phyloP scores from a whole-genome alignment of 2,329 filamentous ascomycete species.

The Aureobasidium sp. region DNA sequence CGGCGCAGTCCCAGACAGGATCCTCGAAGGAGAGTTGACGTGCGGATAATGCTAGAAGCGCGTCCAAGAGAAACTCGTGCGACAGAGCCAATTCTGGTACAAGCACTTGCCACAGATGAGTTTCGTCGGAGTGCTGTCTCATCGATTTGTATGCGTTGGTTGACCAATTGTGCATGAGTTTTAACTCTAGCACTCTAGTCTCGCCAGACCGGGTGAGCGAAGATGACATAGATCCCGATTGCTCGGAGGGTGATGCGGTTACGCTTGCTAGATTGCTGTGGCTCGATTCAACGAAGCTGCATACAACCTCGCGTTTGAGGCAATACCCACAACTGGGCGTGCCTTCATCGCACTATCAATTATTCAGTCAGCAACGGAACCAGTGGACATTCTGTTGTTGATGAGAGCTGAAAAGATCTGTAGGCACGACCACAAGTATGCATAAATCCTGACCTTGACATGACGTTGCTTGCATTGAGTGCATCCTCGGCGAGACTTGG shows the following conservation, averaged over 20 bases:
- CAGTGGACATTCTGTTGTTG: not conserved
- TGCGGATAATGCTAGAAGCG: not conserved
- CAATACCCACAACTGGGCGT: slow-evolving; percentile 11
- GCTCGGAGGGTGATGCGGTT: not conserved
- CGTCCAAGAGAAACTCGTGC: not conserved
- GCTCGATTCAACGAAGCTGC: not conserved
- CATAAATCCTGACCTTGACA: slow-evolving; percentile 10
- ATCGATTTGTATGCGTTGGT: not conserved
- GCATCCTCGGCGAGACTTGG: slow-evolving; percentile 14
- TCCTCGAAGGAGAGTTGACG: not conserved
- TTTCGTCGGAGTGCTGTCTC: not conserved
- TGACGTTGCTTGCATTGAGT: slow-evolving; percentile 14
- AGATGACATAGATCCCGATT: no score
- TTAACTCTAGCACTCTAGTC: not conserved
- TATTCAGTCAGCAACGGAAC: not conserved
- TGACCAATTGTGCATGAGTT: slow-evolving; percentile 1
- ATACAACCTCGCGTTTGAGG: not conserved
- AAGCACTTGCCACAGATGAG: not conserved
- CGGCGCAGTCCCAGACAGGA: not conserved
- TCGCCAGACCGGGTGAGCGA: not conserved
- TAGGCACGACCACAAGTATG: not conserved
- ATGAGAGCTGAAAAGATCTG: not conserved
- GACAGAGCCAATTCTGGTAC: not conserved
- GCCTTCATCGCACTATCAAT: slow-evolving; percentile 12
- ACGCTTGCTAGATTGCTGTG: not conserved